Evolutionary conservation across 129 eudicot genomes (phyloP).

Genomic region (Centaurea solstitialis): DNA sequence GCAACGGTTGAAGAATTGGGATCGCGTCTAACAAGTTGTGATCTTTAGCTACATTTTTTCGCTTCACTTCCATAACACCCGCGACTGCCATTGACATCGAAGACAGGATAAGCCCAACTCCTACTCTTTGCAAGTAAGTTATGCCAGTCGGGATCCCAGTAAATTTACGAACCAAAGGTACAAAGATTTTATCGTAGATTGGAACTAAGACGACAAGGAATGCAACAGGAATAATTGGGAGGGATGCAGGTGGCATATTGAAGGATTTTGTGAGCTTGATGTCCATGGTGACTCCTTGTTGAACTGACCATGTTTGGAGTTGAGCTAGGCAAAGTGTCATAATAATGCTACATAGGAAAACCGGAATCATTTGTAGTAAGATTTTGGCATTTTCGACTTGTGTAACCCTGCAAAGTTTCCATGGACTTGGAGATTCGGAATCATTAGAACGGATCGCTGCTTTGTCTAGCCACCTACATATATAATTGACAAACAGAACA

Average conservation of each 20-base stretch:
- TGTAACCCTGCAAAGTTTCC: constrained; percentile 81
- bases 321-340: constrained; percentile 82
- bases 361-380: constrained; percentile 55
- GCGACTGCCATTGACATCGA: constrained; percentile 68
- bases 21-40: constrained; percentile 64
- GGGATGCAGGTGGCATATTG: constrained; percentile 69
- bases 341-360: constrained; percentile 56
- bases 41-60: constrained; percentile 52
- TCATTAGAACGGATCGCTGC: constrained; percentile 54
- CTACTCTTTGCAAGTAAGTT: constrained; percentile 66
- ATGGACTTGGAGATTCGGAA: constrained; percentile 34
- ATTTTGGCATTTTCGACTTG: constrained; percentile 85
- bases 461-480: constrained; percentile 63
- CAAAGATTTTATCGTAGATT: constrained; percentile 51
- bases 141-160: constrained; percentile 74
- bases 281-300: constrained; percentile 83
- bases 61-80: constrained; percentile 59
- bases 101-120: constrained; percentile 69
- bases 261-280: constrained; percentile 47
- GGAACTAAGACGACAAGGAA: constrained; percentile 57
- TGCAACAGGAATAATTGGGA: constrained; percentile 56
- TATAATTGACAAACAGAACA: not conserved
- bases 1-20: constrained; percentile 54
- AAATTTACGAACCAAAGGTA: constrained; percentile 53
- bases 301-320: constrained; percentile 67